Base-by-base conservation (phyloP, 495 filamentous ascomycete genomes). In the Aspergillus panamensis region DNA sequence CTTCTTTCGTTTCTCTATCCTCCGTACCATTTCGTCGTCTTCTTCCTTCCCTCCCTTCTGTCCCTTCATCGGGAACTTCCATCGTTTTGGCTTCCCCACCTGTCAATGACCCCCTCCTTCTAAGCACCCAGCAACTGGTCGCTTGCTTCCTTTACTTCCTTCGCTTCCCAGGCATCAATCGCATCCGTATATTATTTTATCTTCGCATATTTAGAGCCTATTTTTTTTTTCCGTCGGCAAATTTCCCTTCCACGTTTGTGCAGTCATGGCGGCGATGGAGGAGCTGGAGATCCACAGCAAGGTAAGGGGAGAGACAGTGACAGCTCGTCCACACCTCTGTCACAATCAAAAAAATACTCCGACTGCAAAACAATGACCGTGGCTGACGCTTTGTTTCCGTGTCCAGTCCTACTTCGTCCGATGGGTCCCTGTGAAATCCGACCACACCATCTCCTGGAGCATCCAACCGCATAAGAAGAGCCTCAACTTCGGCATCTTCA, bases 231-330 rank as follows among this genome's bases (percentile, higher is more conserved):
- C 52, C 32, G 39, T 53, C 8, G 8, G 47, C 19, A 19, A 49
- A 50, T 55, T 31, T 29, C 6, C 8, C 25, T 50, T 40, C 48
- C 56, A 44, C 51, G 32, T 31, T 47, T 47, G 47, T 50, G 63
- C 66, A 73, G 71, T 56, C 69, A 95, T 96, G 90, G 90, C 90
- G 43, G 90, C 89, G 65, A 95, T 97, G 82, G 94, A 98, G 79
- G 91, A 96, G 78, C 77, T 98, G 60, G 94, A 97, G 72, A 89
- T 98, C 60, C 94, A 96, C 71, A 96, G 91, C 85, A 97, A 92
- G 85, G 94, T 95, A 80, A 59, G 82, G 62, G 30, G 50, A 35
- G 32, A 31, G 32, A 39, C 2, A 6, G 35, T 55, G 58, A 43
- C 48, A 45, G 9, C 42, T 45, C 10, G 42, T 45, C 42, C 17